Conservation (phyloP, 495 filamentous ascomycete genomes). For the Usnea hakonensis region DNA sequence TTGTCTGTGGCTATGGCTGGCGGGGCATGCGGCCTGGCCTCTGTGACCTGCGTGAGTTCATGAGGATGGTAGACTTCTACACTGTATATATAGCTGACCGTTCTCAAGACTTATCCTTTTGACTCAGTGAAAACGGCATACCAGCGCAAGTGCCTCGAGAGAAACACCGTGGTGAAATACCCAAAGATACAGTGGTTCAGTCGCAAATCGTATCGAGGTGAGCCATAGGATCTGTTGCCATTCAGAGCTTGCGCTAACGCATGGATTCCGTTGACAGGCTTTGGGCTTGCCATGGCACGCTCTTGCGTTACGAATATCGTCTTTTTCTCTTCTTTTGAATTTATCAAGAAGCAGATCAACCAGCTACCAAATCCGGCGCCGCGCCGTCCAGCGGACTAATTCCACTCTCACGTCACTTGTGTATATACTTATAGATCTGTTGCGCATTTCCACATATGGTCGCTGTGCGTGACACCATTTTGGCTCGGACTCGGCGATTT, state of each 20-base stretch:
- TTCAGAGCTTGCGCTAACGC: constrained; percentile 3
- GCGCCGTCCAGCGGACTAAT: background rate
- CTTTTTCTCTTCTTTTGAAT: constrained; percentile 25
- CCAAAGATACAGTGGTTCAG: constrained; percentile 69
- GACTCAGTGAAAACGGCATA: constrained; percentile 80
- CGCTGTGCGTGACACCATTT: background rate
- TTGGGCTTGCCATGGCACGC: constrained; percentile 71
- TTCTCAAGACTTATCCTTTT: constrained; percentile 59
- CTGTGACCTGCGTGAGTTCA: constrained; percentile 67
- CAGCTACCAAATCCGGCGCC: constrained; percentile 18
- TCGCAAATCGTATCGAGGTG: constrained; percentile 58
- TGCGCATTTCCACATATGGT: background rate
- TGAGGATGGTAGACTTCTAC: constrained; percentile 1
- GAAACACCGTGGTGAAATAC: constrained; percentile 47
- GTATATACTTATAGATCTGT: background rate
- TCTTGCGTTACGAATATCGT: constrained; percentile 40
- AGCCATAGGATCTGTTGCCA: constrained; percentile 1
- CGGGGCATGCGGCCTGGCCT: constrained; percentile 70
- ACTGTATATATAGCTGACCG: constrained; percentile 6
- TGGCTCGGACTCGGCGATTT: background rate
- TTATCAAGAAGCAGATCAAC: constrained; percentile 26
- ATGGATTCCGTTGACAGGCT: constrained; percentile 36
- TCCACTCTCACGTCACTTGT: background rate
- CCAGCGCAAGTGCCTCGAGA: constrained; percentile 69
- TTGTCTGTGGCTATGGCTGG: constrained; percentile 66